A percentile compares a stretch with the other conserved stretches of the same genome.
These are phyloP conservation scores for Schwanniomyces vanrijiae DNA, from an alignment of 805 yeast species.

Conservation along the genomic window DNA sequence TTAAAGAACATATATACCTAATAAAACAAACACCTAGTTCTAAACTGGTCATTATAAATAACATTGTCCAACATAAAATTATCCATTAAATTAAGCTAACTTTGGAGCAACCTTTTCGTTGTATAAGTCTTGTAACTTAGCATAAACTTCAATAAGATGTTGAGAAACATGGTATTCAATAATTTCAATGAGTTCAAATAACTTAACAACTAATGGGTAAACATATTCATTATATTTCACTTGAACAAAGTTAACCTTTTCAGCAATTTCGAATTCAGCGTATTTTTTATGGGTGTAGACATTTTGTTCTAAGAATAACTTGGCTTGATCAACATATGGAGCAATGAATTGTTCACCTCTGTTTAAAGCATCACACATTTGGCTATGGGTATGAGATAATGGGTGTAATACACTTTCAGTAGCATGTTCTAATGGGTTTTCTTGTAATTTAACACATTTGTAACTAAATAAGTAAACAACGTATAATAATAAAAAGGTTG, in stretches of 20 bases:
- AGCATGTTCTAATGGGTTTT: slow-evolving; percentile 28
- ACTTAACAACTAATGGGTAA: slow-evolving; percentile 29
- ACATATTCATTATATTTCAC: slow-evolving; percentile 22
- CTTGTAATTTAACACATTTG: slow-evolving; percentile 36
- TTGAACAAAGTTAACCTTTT: slow-evolving; percentile 24
- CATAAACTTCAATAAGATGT: slow-evolving; percentile 17
- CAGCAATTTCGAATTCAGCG: slow-evolving; percentile 30
- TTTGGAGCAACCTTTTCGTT: slow-evolving; percentile 19
- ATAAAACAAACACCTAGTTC: not conserved
- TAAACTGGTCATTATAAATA: not conserved
- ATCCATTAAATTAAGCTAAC: slow-evolving; percentile 4
- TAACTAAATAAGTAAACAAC: slow-evolving; percentile 37
- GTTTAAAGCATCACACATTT: slow-evolving; percentile 33
- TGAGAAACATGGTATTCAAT: slow-evolving; percentile 32
- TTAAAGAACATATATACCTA: not conserved
- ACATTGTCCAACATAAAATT: not conserved
- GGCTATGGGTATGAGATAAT: slow-evolving; percentile 33
- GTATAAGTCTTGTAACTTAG: slow-evolving; percentile 19
- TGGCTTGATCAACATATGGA: slow-evolving; percentile 30
- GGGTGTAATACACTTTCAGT: slow-evolving; percentile 37
- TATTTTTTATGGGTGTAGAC: slow-evolving; percentile 37
- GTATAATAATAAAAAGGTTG: slow-evolving; percentile 30
- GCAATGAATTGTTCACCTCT: slow-evolving; percentile 24
- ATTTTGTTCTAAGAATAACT: slow-evolving; percentile 32
- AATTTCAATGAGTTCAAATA: slow-evolving; percentile 34